Evolutionary conservation across 257 asterid genomes (phyloP).

Genomic region (Ocimum tenuiflorum): DNA sequence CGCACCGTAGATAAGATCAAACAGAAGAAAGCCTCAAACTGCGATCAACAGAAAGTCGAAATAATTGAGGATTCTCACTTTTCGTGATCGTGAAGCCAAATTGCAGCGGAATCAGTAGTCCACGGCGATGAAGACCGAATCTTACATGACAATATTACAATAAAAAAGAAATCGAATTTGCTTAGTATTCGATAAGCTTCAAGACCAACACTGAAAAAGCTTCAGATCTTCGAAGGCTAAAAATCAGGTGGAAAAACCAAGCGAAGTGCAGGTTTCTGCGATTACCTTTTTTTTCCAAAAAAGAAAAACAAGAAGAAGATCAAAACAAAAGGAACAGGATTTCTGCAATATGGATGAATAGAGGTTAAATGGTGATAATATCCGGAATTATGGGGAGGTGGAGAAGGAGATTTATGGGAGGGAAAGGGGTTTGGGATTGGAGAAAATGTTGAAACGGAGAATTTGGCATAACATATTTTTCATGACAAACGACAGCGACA

Average conservation of each 20-base stretch:
- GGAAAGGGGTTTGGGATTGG: constrained; percentile 22
- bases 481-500: not conserved
- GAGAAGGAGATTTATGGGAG: constrained; percentile 20
- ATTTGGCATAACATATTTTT: constrained; percentile 12
- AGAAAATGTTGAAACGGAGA: constrained; percentile 28
- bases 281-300: not conserved
- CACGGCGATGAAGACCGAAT: constrained; percentile 12
- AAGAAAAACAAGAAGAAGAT: not conserved
- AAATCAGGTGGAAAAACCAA: constrained; percentile 4
- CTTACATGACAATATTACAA: constrained; percentile 4
- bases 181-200: constrained; percentile 10
- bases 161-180: not conserved
- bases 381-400: not conserved
- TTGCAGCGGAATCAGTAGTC: constrained; percentile 7
- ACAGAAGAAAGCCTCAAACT: not conserved
- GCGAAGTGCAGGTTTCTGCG: not conserved
- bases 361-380: not conserved
- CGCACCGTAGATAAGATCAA: not conserved
- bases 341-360: not conserved
- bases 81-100: constrained; percentile 18
- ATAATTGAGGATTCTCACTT: constrained; percentile 8
- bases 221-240: constrained; percentile 18
- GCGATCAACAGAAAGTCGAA: constrained; percentile 2
- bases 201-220: constrained; percentile 10
- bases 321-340: not conserved